phyloP scores from a whole-genome alignment of 2,329 filamentous ascomycete species.

The Phialophora tarda region DNA sequence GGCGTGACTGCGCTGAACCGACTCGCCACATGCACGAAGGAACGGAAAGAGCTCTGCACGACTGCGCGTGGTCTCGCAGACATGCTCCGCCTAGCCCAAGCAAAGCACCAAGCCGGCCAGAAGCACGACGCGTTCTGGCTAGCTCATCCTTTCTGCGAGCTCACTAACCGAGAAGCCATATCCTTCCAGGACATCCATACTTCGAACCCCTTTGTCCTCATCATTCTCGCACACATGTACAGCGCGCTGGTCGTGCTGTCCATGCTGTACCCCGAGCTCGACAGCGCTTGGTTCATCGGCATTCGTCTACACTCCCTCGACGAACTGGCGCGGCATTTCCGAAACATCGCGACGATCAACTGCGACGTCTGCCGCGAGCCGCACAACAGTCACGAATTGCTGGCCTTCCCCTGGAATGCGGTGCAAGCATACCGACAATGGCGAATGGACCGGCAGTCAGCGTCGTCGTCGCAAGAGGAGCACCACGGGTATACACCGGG shows the following conservation, averaged over 20 bases:
- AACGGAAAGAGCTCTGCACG: slow-evolving; percentile 10
- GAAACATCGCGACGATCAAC: not conserved
- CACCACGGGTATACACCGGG: not conserved
- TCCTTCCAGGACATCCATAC: slow-evolving; percentile 10
- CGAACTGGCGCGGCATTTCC: slow-evolving; percentile 11
- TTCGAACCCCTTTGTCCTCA: slow-evolving; percentile 17
- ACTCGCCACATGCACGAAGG: slow-evolving; percentile 6
- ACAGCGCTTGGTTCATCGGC: slow-evolving; percentile 12
- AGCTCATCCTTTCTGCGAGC: slow-evolving; percentile 15
- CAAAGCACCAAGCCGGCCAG: slow-evolving; percentile 5
- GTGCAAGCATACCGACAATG: slow-evolving; percentile 13
- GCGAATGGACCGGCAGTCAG: not conserved
- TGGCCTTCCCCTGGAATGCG: slow-evolving; percentile 17
- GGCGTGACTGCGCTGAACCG: slow-evolving; percentile 14
- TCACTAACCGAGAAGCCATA: slow-evolving; percentile 12
- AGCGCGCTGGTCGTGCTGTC: slow-evolving; percentile 11
- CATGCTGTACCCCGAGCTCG: slow-evolving; percentile 20
- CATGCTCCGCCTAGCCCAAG: slow-evolving; percentile 17
- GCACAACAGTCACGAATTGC: slow-evolving; percentile 11
- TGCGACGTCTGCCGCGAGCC: slow-evolving; percentile 12
- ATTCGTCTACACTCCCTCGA: slow-evolving; percentile 14
- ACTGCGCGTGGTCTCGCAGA: slow-evolving; percentile 15
- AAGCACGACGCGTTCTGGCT: slow-evolving; percentile 20
- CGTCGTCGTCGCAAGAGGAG: not conserved
- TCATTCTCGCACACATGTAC: slow-evolving; percentile 21